These are phyloP conservation scores for Aspergillus hiratsukae DNA, from an alignment of 2,329 filamentous ascomycete species.

Conservation along the genomic window DNA sequence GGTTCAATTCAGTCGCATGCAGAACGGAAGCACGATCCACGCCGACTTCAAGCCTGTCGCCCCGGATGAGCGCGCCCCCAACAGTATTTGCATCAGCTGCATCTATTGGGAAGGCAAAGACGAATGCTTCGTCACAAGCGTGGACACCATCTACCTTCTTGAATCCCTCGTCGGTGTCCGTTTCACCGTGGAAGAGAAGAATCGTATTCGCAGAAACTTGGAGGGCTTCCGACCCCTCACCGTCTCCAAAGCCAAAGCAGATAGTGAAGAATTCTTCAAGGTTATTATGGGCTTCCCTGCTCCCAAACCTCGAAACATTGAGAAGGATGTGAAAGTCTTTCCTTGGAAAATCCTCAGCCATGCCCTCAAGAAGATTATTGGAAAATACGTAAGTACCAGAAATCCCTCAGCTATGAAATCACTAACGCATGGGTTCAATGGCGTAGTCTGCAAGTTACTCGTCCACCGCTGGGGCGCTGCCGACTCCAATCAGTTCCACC, in stretches of 20 bases:
- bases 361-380: conserved; percentile 95
- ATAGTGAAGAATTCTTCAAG: conserved; percentile 98
- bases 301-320: conserved; percentile 94
- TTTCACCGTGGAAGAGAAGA: conserved; percentile 97
- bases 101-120: conserved; percentile 93
- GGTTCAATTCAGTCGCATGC: conserved; percentile 80
- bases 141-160: conserved; percentile 92
- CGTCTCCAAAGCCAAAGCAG: conserved; percentile 85
- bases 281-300: conserved; percentile 96
- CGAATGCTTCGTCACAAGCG: conserved; percentile 90
- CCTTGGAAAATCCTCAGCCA: conserved; percentile 85
- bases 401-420: not conserved
- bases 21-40: conserved; percentile 75
- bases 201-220: conserved; percentile 89
- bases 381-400: conserved; percentile 73
- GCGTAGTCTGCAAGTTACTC: conserved; percentile 62
- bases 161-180: conserved; percentile 81
- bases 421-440: conserved; percentile 15
- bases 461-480: conserved; percentile 53
- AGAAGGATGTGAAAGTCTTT: conserved; percentile 99
- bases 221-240: conserved; percentile 91
- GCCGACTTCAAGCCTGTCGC: conserved; percentile 75
- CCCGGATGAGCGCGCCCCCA: conserved; percentile 70
- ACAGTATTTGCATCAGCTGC: conserved; percentile 93
- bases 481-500: conserved; percentile 35